Base-by-base conservation (phyloP, 176 grass and related monocot genomes). In the Triticum dicoccoides region DNA sequence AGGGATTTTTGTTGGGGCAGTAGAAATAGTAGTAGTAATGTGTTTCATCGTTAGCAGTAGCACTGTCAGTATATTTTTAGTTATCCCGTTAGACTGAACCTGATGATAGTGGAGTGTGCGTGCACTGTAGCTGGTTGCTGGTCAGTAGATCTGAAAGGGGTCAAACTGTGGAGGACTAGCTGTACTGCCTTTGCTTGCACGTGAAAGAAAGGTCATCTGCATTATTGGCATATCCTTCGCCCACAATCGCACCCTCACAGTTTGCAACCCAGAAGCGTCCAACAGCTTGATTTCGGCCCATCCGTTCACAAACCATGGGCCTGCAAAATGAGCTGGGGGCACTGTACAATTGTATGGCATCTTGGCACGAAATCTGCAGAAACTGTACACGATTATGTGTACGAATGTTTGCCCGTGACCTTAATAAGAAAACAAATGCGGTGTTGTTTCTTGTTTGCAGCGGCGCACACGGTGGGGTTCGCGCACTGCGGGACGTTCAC, bases 401-500 rank as follows among this genome's bases (percentile, higher is more conserved):
- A 49, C 12, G 47, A 15, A 41, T 41, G 38, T 41, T 41, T 41
- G 41, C 49, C 51, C 51, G 51, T 54, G 51, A 54, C 15, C 15
- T 18, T 18, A 42, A 42, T 47, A 51, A 51, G 47, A 51, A 51
- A 39, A 45, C 35, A 39, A 8, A 4, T 72, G 5, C 14, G 32
- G 2, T 10, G 1, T 17, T 61, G 44, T 5, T 34, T 15, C 13
- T 10, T n/a, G 0, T 35, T 32, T 81, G 75, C 88, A 97, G 95
- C 82, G 20, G 96, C 90, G 2, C 96, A 98, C 88, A 94, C 93
- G 41, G 84, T 95, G 11, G 93, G 96, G 2, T 89, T 98, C 89
- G 91, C 88, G n/a, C 96, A 95, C 87, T 98, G 96, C 91, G 14
- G 29, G 33, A 92, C 91, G 34, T 98, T 98, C 84, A n/a, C 89